Base-by-base conservation (phyloP, 1,284 basidiomycete genomes). In the Fistulina hepatica region DNA sequence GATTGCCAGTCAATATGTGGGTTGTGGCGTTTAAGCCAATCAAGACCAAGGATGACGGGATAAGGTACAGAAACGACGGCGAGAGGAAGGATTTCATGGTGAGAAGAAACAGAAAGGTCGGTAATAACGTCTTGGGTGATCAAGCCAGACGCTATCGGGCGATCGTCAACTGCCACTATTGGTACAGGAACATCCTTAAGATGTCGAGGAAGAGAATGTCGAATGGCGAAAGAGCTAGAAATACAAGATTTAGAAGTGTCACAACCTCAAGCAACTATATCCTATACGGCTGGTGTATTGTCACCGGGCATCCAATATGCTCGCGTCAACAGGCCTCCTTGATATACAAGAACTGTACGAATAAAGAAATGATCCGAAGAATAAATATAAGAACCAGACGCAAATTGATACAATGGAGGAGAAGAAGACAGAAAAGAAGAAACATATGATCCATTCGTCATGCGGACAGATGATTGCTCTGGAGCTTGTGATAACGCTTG, bases 181-280 rank as follows among this genome's bases (percentile, higher is more conserved):
- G 59, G 54, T 6, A 54, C 42, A 7, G 58, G 59, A 19, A 41
- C 34, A 16, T 53, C 39, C 30, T 43, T 44, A 11, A 43, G 48
- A 45, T 25, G 39, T 7, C 47, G 44, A 3, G 57, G 42, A 20
- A 61, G 44, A 3, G 47, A 46, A 21, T 61, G 58, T 11, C 49
- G 32, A 16, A 46, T 30, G 4, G 53, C 51, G 32, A 59, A 60
- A 12, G 23, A 30, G 1, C 50, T 41, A 1, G 54, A 56, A 17
- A 61, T 58, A 33, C 53, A 58, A 15, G 52, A 59, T 7, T 34
- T 35, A 1, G 51, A 51, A 2, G 58, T 54, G 6, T 58, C 58
- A 27, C 32, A 53, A 24, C n/a, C n/a, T 48, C 40, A n/a, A 52
- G 38, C 6, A 48, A 20, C 3, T 48, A 41, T 31, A 44, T n/a